Percentiles rank a stretch among this genome's conserved stretches.
phyloP scores from a whole-genome alignment of 129 eudicot species.

The Centaurea solstitialis region DNA sequence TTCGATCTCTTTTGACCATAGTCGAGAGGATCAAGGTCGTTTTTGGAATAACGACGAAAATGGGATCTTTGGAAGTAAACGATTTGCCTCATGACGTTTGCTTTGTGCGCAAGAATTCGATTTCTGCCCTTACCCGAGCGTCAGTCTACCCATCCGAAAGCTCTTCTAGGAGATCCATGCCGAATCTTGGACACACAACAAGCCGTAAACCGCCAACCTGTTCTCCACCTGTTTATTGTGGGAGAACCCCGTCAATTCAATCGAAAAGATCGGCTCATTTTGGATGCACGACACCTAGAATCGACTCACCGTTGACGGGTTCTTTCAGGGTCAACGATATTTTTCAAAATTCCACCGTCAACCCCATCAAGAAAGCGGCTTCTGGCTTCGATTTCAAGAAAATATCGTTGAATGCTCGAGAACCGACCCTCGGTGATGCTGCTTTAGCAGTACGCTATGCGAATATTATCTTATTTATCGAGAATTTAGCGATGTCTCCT shows the following conservation, averaged over 20 bases:
- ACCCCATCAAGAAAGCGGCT: conserved; percentile 15
- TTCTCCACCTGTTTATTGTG: conserved; percentile 28
- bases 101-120: conserved; percentile 54
- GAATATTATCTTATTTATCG: conserved; percentile 64
- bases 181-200: conserved; percentile 44
- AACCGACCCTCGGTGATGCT: conserved; percentile 66
- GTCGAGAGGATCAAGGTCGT: conserved; percentile 64
- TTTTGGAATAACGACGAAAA: conserved; percentile 34
- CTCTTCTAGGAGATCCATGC: conserved; percentile 55
- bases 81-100: conserved; percentile 8
- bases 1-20: conserved; percentile 73
- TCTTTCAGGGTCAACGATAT: conserved; percentile 35
- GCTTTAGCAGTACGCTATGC: conserved; percentile 86
- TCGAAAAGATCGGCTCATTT: conserved; percentile 40
- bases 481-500: conserved; percentile 78
- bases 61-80: conserved; percentile 20
- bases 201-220: conserved; percentile 21
- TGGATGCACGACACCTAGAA: conserved; percentile 64
- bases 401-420: conserved; percentile 40
- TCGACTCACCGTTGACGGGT: conserved; percentile 38
- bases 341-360: conserved; percentile 24
- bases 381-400: conserved; percentile 38
- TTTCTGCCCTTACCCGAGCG: conserved; percentile 43
- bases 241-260: conserved; percentile 38
- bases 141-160: conserved; percentile 58